A percentile compares a stretch with the other conserved stretches of the same genome.
Conservation (phyloP, 192 early-diverging fungal species). For the Coemansia reversa region DNA sequence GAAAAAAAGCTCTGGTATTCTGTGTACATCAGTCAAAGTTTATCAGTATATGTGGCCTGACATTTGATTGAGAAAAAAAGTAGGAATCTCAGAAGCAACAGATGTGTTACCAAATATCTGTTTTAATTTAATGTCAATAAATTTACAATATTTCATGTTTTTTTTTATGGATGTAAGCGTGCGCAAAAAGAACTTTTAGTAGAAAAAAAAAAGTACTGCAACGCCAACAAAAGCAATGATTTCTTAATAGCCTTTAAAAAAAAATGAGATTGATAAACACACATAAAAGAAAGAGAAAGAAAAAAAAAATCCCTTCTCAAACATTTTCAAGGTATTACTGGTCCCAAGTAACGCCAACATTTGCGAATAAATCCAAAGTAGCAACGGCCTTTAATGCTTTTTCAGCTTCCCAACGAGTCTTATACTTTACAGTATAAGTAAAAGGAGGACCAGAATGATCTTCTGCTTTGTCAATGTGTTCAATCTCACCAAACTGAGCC, state of each 20-base stretch:
- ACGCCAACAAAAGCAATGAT: neutral
- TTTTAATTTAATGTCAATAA: neutral
- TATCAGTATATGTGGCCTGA: neutral
- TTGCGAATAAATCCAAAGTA: conserved; percentile 24
- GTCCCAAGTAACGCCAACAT: conserved; percentile 36
- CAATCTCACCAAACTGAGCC: conserved; percentile 47
- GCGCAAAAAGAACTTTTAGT: neutral
- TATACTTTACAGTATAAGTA: conserved; percentile 35
- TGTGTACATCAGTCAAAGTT: neutral
- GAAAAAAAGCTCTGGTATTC: neutral
- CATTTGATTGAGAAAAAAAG: neutral
- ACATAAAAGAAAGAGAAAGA: no score
- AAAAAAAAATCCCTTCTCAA: no score
- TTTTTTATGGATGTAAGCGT: neutral
- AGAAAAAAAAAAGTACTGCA: neutral
- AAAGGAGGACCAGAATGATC: conserved; percentile 25
- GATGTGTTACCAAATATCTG: neutral
- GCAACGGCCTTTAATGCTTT: conserved; percentile 30
- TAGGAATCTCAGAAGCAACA: neutral
- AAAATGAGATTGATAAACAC: conserved; percentile 2
- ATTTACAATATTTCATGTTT: neutral
- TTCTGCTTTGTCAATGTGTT: conserved; percentile 29
- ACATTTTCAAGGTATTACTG: conserved; percentile 9
- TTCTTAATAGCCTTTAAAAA: conserved; percentile 4
- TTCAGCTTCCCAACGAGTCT: conserved; percentile 47